Evolutionary conservation across 257 asterid species (phyloP).

Genomic region (Salvia rosmarinus): DNA sequence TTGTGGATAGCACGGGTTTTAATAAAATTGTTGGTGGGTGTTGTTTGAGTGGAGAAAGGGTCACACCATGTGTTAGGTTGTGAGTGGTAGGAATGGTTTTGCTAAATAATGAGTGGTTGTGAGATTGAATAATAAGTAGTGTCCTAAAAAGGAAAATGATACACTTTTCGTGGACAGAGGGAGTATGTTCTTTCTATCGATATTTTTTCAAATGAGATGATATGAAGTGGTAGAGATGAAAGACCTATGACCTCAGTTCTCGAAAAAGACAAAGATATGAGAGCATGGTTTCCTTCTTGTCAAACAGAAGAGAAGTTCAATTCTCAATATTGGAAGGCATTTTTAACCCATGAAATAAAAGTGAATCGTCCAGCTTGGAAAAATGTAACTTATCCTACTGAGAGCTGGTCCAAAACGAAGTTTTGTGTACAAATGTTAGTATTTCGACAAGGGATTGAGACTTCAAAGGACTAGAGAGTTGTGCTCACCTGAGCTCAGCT

Average conservation of each 20-base stretch:
- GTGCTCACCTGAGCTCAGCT: conserved; percentile 79
- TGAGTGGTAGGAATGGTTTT: too few relatives aligned
- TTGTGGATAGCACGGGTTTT: too few relatives aligned
- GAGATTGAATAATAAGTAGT: too few relatives aligned
- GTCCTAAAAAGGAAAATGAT: too few relatives aligned
- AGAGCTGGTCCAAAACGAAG: background rate
- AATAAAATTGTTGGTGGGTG: too few relatives aligned
- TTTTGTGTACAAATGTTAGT: background rate
- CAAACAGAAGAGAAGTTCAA: background rate
- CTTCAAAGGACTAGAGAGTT: conserved; percentile 2
- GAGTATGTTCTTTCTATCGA: background rate
- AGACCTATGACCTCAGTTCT: background rate
- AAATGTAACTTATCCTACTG: background rate
- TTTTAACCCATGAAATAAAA: background rate
- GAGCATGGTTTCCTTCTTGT: background rate
- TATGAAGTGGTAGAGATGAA: background rate
- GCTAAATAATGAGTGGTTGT: too few relatives aligned
- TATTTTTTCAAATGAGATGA: background rate
- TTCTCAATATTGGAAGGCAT: background rate
- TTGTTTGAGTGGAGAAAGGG: too few relatives aligned
- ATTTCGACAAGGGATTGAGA: conserved; percentile 6
- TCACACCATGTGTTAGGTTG: too few relatives aligned
- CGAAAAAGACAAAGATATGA: background rate
- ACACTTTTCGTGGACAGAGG: too few relatives aligned
- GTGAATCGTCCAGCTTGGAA: background rate